Percentiles rank a stretch among this genome's conserved stretches.
Evolutionary conservation across 768 basidiomycete genomes (phyloP).

Genomic region (Boletus sp.): DNA sequence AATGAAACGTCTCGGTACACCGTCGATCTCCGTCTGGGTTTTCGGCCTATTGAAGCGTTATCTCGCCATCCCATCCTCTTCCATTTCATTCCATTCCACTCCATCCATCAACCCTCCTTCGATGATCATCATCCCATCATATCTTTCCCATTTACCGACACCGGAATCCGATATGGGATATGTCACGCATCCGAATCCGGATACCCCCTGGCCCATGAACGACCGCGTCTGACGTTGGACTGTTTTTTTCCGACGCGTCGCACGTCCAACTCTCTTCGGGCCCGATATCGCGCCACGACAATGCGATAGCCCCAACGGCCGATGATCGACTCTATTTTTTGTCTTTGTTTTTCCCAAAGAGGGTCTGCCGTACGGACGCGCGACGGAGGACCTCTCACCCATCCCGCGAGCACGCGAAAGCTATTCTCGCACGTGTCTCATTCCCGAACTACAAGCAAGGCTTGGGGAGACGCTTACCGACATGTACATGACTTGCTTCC

Average conservation of each 20-base stretch:
- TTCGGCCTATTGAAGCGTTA: background rate
- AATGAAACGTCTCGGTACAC: background rate
- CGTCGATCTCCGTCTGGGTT: constrained; percentile 4
- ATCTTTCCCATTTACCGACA: background rate
- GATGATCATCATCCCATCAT: background rate
- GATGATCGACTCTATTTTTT: constrained; percentile 6
- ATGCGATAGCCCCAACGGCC: background rate
- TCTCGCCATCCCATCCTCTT: background rate
- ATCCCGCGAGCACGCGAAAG: too few relatives aligned
- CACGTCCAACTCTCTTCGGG: too few relatives aligned
- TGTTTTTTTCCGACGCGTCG: background rate
- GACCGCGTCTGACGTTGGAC: background rate
- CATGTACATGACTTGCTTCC: too few relatives aligned
- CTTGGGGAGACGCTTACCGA: too few relatives aligned
- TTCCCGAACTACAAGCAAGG: too few relatives aligned
- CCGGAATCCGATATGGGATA: background rate
- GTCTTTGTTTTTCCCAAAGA: background rate
- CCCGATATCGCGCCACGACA: background rate
- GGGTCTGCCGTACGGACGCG: background rate
- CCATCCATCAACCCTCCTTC: background rate
- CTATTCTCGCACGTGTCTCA: too few relatives aligned
- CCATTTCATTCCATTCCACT: background rate
- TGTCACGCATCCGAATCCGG: background rate
- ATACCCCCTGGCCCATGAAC: background rate
- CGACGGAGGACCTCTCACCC: constrained; percentile 6